Conservation (phyloP, 1,284 basidiomycete species). For the Boletus smithii region DNA sequence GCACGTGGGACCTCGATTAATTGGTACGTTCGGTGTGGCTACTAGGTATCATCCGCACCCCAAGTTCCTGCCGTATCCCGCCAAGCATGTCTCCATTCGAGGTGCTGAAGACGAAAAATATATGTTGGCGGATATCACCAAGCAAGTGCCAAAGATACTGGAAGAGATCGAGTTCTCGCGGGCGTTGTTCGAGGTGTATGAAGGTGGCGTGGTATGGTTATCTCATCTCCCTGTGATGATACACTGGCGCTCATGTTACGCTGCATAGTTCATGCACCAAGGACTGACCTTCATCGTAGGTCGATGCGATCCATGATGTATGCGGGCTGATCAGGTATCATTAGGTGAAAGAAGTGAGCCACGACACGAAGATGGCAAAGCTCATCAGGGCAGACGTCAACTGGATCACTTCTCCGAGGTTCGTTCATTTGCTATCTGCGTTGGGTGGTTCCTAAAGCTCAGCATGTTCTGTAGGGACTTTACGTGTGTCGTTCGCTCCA, state of each 20-base stretch:
- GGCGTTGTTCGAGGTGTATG: constrained; percentile 82
- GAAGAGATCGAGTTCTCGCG: constrained; percentile 88
- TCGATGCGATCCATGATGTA: neutral
- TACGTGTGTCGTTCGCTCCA: constrained; percentile 46
- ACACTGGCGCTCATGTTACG: constrained; percentile 2
- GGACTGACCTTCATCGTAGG: constrained; percentile 71
- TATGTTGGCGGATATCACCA: constrained; percentile 65
- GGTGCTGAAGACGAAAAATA: constrained; percentile 81
- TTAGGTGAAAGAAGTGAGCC: constrained; percentile 77
- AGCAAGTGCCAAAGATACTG: constrained; percentile 49
- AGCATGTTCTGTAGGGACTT: constrained; percentile 52
- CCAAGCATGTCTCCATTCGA: constrained; percentile 72
- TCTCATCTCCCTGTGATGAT: neutral
- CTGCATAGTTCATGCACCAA: constrained; percentile 75
- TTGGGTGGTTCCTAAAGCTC: neutral
- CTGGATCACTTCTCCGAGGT: constrained; percentile 80
- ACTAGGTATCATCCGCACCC: constrained; percentile 81
- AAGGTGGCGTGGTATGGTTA: constrained; percentile 65
- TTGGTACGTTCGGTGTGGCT: neutral
- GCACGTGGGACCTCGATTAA: neutral
- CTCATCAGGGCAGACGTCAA: constrained; percentile 75
- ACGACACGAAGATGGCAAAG: constrained; percentile 73
- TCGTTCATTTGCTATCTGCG: constrained; percentile 10
- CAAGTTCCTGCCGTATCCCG: constrained; percentile 75
- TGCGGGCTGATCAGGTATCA: constrained; percentile 1